Percentiles rank a stretch among this genome's conserved stretches.
These are phyloP conservation scores for Escallonia rubra DNA, from an alignment of 129 eudicot genomes.

Conservation along the genomic window DNA sequence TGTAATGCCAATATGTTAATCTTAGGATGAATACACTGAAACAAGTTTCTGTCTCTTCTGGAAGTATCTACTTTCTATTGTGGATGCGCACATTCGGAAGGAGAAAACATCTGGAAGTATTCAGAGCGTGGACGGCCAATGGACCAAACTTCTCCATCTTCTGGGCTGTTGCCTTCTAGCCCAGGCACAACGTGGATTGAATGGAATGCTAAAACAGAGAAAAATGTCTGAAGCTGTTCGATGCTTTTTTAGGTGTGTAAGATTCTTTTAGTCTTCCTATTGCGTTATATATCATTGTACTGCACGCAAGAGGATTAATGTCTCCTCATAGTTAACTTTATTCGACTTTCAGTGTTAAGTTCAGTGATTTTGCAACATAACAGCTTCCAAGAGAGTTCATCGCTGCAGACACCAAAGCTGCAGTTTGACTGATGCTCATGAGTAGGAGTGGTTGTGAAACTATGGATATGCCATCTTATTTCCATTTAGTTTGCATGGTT, in stretches of 20 bases:
- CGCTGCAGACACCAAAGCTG: too few relatives aligned
- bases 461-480: too few relatives aligned
- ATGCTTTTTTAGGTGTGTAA: conserved; percentile 78
- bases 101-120: conserved; percentile 72
- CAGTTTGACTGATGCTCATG: too few relatives aligned
- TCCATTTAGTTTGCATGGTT: too few relatives aligned
- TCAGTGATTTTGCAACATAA: too few relatives aligned
- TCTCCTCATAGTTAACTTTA: not conserved
- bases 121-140: conserved; percentile 60
- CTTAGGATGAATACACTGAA: conserved; percentile 13
- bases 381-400: too few relatives aligned
- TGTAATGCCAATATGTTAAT: not conserved
- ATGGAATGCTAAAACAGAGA: conserved; percentile 39
- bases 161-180: conserved; percentile 90
- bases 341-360: not conserved
- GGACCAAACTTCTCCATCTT: conserved; percentile 71
- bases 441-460: too few relatives aligned
- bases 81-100: conserved; percentile 72
- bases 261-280: not conserved
- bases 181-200: conserved; percentile 66
- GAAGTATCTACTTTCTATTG: conserved; percentile 72
- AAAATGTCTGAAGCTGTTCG: conserved; percentile 78
- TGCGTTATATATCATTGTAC: not conserved
- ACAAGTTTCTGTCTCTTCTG: conserved; percentile 15
- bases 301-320: not conserved